A percentile compares a stretch with the other conserved stretches of the same genome.
These are phyloP conservation scores for Rhizodiscina lignyota DNA, from an alignment of 495 filamentous ascomycete genomes.

Conservation along the genomic window DNA sequence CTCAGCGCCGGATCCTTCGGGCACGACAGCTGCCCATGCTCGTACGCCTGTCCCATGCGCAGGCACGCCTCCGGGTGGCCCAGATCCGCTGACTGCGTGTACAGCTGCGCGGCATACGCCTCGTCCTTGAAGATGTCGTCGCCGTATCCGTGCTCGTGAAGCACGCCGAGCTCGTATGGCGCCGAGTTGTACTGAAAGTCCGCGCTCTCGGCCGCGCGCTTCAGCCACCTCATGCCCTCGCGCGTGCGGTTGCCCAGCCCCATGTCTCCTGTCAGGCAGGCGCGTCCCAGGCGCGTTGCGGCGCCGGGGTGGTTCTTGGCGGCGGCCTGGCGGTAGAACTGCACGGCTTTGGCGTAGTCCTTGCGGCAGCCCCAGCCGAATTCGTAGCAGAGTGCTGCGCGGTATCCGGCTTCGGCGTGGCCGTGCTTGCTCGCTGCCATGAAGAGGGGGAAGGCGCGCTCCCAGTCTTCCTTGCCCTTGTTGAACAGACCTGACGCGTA, in stretches of 20 bases:
- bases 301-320: slow-evolving; percentile 91
- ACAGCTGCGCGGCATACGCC: slow-evolving; percentile 81
- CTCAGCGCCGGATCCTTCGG: slow-evolving; percentile 83
- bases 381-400: slow-evolving; percentile 88
- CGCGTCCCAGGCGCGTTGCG: slow-evolving; percentile 79
- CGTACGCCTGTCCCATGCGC: slow-evolving; percentile 89
- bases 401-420: slow-evolving; percentile 89
- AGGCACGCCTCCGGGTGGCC: slow-evolving; percentile 74
- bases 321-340: slow-evolving; percentile 80
- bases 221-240: slow-evolving; percentile 94
- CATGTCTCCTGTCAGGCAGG: slow-evolving; percentile 76
- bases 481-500: slow-evolving; percentile 88
- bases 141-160: slow-evolving; percentile 81
- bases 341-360: slow-evolving; percentile 76
- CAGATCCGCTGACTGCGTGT: slow-evolving; percentile 84
- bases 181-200: slow-evolving; percentile 84
- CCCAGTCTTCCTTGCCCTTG: slow-evolving; percentile 81
- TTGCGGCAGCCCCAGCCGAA: slow-evolving; percentile 92
- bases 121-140: slow-evolving; percentile 85
- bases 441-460: slow-evolving; percentile 81
- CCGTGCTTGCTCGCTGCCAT: slow-evolving; percentile 91
- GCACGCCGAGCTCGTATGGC: slow-evolving; percentile 73
- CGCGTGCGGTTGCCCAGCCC: slow-evolving; percentile 62
- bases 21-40: slow-evolving; percentile 76
- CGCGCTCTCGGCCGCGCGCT: slow-evolving; percentile 74